Evolutionary conservation across 2,329 filamentous ascomycete species (phyloP).

Genomic region (Fonsecaea nubica): DNA sequence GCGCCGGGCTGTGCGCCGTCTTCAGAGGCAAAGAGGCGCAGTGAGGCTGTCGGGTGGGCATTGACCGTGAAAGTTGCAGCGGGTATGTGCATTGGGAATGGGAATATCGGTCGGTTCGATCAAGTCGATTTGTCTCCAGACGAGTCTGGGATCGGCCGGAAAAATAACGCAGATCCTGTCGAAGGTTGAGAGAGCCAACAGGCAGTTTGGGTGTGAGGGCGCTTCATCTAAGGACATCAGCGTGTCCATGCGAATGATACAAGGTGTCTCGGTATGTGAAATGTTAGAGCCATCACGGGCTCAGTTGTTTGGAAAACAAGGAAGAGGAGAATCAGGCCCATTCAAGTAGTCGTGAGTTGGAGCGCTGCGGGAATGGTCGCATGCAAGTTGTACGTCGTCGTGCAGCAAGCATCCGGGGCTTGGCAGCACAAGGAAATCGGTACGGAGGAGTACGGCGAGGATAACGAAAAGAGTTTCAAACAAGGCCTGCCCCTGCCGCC

Average conservation of each 20-base stretch:
- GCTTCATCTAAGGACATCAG: slow-evolving; percentile 10
- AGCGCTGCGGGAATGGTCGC: background rate
- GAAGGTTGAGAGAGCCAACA: background rate
- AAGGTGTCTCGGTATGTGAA: background rate
- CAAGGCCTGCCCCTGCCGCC: background rate
- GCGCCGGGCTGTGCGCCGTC: slow-evolving; percentile 19
- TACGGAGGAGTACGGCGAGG: background rate
- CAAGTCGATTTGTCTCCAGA: background rate
- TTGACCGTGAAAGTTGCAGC: slow-evolving; percentile 6
- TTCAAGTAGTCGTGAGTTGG: background rate
- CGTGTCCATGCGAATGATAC: background rate
- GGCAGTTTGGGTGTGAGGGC: background rate
- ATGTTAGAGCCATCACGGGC: background rate
- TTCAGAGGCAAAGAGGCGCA: background rate
- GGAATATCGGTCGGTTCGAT: background rate
- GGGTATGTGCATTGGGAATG: slow-evolving; percentile 26
- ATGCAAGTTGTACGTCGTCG: slow-evolving; percentile 1
- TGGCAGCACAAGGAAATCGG: background rate
- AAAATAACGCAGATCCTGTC: slow-evolving; percentile 2
- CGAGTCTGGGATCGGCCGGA: background rate
- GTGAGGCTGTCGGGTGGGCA: slow-evolving; percentile 3
- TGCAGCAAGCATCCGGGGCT: background rate
- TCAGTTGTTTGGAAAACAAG: background rate
- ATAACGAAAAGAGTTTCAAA: background rate
- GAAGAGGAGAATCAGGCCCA: background rate